Base-by-base conservation (phyloP, 352 stramenopile species). In the Globisporangium abappressorium region DNA sequence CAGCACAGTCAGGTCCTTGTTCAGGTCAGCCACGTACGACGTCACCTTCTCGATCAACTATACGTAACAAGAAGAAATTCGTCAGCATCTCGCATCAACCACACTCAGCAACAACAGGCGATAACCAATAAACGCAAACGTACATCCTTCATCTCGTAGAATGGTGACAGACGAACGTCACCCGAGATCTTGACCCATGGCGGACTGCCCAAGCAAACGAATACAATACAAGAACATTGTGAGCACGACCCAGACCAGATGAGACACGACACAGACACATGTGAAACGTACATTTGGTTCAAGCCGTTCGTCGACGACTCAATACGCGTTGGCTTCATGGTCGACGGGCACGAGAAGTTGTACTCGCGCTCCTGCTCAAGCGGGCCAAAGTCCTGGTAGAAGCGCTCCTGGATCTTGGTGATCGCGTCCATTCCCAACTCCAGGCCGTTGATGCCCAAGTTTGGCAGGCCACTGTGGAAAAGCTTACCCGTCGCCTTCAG, bases 111-210 rank as follows among this genome's bases (percentile, higher is more conserved):
- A 28, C 53, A 36, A 8, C 24, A 36, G 24, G 5, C 7, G 6
- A 57, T 7, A 57, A 20, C 53, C 33, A 30, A 26, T 9, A 33
- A 33, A 30, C 49, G 34, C 22, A 34, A 55, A 76, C 83, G 55
- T 85, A 96, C 86, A 62, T 95, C 85, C 65, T 93, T 77, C 70
- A 97, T 88, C 36, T 97, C 84, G 77, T 98, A 98, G 72, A 98
- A 98, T 8, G 93, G 93, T 49, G 88, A 96, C 14, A 97, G 69
- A 43, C 93, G 89, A 46, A 97, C 91, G 60, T 98, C 93, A 43
- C 93, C 93, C 22, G 89, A 90, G 66, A 98, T 84, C 66, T 95
- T 97, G 11, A 87, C 81, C 80, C 92, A 95, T 67, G 92, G 86
- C 8, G 92, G 92, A 69, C 96, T 95, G 51, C 41, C 41, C 28